Evolutionary conservation across 306 rosid genomes (phyloP).

Genomic region (Urtica urens): DNA sequence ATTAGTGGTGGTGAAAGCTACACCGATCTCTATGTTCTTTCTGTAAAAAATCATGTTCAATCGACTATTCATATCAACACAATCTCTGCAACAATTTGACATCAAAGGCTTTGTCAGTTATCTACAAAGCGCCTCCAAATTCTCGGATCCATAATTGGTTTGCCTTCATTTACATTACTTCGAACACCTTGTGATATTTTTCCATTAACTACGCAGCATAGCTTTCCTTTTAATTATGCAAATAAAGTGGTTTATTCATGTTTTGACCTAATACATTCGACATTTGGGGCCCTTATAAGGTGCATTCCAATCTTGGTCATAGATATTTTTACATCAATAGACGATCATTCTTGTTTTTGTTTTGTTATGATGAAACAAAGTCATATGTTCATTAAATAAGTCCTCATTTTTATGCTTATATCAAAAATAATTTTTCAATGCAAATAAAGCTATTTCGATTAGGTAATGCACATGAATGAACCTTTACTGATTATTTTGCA

Average conservation of each 20-base stretch:
- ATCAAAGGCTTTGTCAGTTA: not conserved
- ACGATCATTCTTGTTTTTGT: too few species aligned
- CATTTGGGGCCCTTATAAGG: conserved; percentile 1
- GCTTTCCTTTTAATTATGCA: not conserved
- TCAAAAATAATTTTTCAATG: not conserved
- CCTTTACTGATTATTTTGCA: not conserved
- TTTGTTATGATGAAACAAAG: too few species aligned
- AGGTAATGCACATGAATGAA: not conserved
- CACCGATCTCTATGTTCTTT: not conserved
- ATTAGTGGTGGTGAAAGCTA: not conserved
- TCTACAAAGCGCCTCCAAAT: not conserved
- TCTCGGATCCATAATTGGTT: not conserved
- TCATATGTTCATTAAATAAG: too few species aligned
- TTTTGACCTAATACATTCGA: not conserved
- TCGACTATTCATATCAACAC: not conserved
- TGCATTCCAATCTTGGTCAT: not conserved
- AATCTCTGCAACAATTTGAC: not conserved
- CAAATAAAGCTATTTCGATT: not conserved
- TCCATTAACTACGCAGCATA: not conserved
- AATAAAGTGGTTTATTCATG: not conserved
- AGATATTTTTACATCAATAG: not conserved
- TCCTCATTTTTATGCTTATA: not conserved
- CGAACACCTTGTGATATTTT: not conserved
- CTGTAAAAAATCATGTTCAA: too few species aligned
- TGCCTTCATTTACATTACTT: not conserved